A percentile compares a stretch with the other conserved stretches of the same genome.
These are phyloP conservation scores for Rhipidocladum racemiflorum DNA, from an alignment of 176 grass and related monocot species.

Conservation along the genomic window DNA sequence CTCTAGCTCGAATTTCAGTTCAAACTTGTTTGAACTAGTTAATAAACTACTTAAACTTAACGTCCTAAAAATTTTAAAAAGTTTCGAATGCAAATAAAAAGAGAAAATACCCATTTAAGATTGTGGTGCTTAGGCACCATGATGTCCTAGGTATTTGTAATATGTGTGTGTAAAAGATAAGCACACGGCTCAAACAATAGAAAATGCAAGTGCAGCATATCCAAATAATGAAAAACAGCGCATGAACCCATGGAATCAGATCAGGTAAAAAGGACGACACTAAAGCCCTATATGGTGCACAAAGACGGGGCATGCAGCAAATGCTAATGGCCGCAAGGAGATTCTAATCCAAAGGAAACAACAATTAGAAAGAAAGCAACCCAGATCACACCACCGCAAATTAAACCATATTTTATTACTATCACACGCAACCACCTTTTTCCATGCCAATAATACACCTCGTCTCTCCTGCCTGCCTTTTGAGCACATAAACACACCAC, in stretches of 20 bases:
- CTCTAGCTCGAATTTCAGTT: too few relatives aligned
- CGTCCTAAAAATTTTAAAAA: too few relatives aligned
- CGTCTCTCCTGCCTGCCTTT: slow-evolving; percentile 40
- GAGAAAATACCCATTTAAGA: too few relatives aligned
- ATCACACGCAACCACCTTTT: slow-evolving; percentile 40
- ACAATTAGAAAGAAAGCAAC: slow-evolving; percentile 74
- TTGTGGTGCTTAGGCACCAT: too few relatives aligned
- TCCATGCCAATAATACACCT: slow-evolving; percentile 49
- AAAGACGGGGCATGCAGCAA: slow-evolving; percentile 1
- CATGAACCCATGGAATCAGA: neutral
- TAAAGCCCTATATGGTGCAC: slow-evolving; percentile 30
- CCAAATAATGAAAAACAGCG: neutral
- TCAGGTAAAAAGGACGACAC: neutral
- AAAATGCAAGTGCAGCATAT: neutral
- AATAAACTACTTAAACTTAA: too few relatives aligned
- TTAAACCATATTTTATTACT: slow-evolving; percentile 66
- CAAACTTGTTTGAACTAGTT: too few relatives aligned
- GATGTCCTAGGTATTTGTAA: too few relatives aligned
- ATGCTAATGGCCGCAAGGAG: slow-evolving; percentile 59
- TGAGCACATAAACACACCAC: slow-evolving; percentile 57
- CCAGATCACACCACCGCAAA: slow-evolving; percentile 61
- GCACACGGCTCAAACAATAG: neutral
- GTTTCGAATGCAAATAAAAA: too few relatives aligned
- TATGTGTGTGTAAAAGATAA: neutral
- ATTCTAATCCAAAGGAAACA: slow-evolving; percentile 92